Base-by-base conservation (phyloP, 2,329 filamentous ascomycete genomes). In the Pyrenochaeta sp. region DNA sequence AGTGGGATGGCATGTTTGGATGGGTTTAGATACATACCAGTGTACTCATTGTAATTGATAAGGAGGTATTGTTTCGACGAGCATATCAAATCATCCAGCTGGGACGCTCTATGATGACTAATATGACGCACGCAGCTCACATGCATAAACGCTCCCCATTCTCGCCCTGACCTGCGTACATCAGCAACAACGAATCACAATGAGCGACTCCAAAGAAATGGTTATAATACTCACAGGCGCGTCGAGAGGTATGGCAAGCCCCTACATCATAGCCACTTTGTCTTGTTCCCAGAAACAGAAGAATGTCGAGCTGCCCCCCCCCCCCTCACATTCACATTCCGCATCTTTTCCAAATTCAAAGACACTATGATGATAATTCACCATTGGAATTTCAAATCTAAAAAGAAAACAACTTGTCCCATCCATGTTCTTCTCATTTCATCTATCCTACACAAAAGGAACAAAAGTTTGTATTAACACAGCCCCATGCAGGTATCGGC, bases 141-240 rank as follows among this genome's bases (percentile, higher is more conserved):
- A 42, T 15, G 4, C 39, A 29, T 39, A 20, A 21, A 9, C 7
- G 17, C 18, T 30, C 11, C 21, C 11, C 11, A 7, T 17, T 23
- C 40, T 39, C 20, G 14, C 40, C 30, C 21, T 30, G 10, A 42
- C 15, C 12, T 30, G n/a, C 32, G 27, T 29, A 30, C 40, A 27
- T 15, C 21, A 42, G 4, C 23, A 42, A 15, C n/a, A 21, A 30
- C 21, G 15, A 12, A n/a, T 23, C 54, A 65, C 52, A 7, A 72
- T 72, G 68, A 66, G 66, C 33, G 59, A 61, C 21, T 46, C 56
- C 17, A 59, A 67, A 42, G 66, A 66, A 40, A 82, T 81, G 64
- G 78, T 81, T 2, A 75, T 85, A 21, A 78, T 84, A 20, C 61
- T 85, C 21, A 89, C 87, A 1, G 87, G 87, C 50, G 87, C 87